A percentile compares a stretch with the other conserved stretches of the same genome.
Evolutionary conservation across 805 yeast genomes (phyloP).

Genomic region (Yueomyces sinensis): DNA sequence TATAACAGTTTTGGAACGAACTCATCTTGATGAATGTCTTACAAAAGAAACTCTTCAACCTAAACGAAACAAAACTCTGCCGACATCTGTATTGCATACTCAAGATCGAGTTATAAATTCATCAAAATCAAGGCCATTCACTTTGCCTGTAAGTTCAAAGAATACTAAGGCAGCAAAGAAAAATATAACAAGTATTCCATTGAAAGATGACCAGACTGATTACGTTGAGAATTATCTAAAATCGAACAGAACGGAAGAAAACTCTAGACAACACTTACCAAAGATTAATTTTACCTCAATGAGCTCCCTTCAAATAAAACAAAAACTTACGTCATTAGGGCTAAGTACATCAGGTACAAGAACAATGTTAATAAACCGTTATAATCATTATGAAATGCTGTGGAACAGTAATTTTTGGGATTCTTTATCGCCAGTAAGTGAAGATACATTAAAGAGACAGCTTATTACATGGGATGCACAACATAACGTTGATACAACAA

Average conservation of each 20-base stretch:
- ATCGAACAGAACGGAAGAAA: neutral
- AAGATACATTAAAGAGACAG: constrained; percentile 38
- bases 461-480: constrained; percentile 56
- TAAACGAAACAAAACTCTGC: neutral
- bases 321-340: constrained; percentile 39
- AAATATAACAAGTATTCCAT: neutral
- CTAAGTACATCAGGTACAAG: constrained; percentile 54
- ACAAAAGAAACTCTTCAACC: constrained; percentile 8
- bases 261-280: constrained; percentile 32
- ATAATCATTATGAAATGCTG: constrained; percentile 61
- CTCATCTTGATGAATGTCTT: constrained; percentile 54
- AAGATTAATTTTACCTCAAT: constrained; percentile 53
- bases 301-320: constrained; percentile 45
- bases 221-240: neutral
- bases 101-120: neutral
- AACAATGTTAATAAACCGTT: constrained; percentile 50
- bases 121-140: neutral
- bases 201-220: no score
- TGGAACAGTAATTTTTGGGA: constrained; percentile 72
- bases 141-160: no score
- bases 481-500: constrained; percentile 8
- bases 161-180: neutral
- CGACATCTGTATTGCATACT: neutral
- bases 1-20: constrained; percentile 38
- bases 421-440: constrained; percentile 48